Evolutionary conservation across 2,329 filamentous ascomycete species (phyloP), one percentile per base, ranked within the genome.

Genomic region (Amauroascus niger): DNA sequence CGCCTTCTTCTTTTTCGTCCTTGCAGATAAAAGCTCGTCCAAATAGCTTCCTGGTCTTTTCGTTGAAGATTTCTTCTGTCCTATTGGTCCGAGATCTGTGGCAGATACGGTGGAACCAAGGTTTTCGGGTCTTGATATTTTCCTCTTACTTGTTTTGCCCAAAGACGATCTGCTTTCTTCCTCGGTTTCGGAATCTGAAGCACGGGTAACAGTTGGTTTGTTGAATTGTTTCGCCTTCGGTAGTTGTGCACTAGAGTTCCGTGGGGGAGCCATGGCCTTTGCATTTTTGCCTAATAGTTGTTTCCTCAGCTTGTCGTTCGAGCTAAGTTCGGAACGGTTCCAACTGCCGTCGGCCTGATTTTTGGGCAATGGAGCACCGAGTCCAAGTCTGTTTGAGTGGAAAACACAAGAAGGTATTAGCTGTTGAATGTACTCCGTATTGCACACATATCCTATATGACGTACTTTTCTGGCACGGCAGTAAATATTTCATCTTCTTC

Each of bases 401-500:
- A 49, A 35, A n/a, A 44, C 44, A 50, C 57, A 51, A 50, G 16
- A 39, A n/a, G n/a, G 13, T 37, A 46, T 46, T 55, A 53, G 53
- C 24, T 48, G 32, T 18, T 39, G 37, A 18, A 2, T 18, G 33
- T 14, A 24, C 24, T 41, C 9, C 30, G 22, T 14, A 14, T 18
- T 28, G 5, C 16, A 40, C 28, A 7, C 13, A 47, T n/a, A 16
- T 16, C 16, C 37, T 33, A 16, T 50, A 32, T 57, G 44, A 63
- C 69, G 48, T 67, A 81, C 79, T 73, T 73, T 62, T 81, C 77
- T 20, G 78, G 76, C 3, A 75, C 74, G 35, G 74, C 70, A 14
- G 69, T 73, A 59, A 79, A 79, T 37, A 79, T 70, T 57, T 77
- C 76, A 60, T 78, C 70, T 56, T 82, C 79, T 46, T 80, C 76